These are phyloP conservation scores for Stenocarpella maydis DNA, from an alignment of 2,329 filamentous ascomycete species.

Conservation along the genomic window DNA sequence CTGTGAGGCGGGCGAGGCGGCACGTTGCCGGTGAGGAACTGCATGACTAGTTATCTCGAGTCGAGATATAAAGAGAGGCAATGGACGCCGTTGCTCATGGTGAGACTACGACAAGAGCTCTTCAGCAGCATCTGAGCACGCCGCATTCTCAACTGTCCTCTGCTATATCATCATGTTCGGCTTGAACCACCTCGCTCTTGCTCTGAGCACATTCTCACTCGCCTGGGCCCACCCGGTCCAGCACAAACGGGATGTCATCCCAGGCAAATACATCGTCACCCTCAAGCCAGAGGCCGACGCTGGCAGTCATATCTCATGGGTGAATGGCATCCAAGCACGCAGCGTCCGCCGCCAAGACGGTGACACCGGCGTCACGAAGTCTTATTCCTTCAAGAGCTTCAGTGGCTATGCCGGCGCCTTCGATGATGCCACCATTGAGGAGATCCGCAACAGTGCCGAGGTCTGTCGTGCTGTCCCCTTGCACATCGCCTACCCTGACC, in stretches of 20 bases:
- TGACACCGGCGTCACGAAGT: constrained; percentile 16
- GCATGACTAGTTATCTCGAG: background rate
- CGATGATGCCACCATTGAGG: constrained; percentile 87
- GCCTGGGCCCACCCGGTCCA: constrained; percentile 12
- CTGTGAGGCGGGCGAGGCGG: background rate
- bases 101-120: background rate
- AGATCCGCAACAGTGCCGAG: constrained; percentile 68
- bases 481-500: too few relatives aligned
- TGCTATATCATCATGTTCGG: constrained; percentile 4
- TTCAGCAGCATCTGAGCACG: background rate
- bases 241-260: constrained; percentile 9
- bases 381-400: constrained; percentile 27
- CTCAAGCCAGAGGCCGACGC: constrained; percentile 12
- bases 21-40: background rate
- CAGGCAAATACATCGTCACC: constrained; percentile 26
- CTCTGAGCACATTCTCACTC: background rate
- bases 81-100: background rate
- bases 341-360: constrained; percentile 8
- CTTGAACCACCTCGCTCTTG: constrained; percentile 22
- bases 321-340: constrained; percentile 22
- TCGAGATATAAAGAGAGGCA: background rate
- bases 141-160: background rate
- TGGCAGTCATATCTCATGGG: constrained; percentile 18
- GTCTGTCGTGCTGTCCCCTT: background rate
- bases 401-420: constrained; percentile 27